Evolutionary conservation across 805 yeast genomes (phyloP).

Genomic region (Alloascoidea africana): DNA sequence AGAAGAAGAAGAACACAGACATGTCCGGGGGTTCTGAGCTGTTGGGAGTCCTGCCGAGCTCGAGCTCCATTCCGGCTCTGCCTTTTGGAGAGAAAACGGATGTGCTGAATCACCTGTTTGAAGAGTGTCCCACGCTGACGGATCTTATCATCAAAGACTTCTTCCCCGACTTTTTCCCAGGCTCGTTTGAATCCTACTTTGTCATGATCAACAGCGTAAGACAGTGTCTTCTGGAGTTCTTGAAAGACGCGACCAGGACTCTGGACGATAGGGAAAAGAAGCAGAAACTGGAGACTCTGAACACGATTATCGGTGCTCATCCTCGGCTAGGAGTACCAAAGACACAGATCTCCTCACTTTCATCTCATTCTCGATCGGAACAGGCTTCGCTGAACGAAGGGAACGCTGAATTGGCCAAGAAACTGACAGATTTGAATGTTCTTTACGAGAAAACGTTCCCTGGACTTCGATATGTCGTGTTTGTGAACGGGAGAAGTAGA

Average conservation of each 20-base stretch:
- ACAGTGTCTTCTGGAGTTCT: slow-evolving; percentile 20
- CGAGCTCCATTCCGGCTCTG: slow-evolving; percentile 6
- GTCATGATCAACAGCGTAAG: slow-evolving; percentile 33
- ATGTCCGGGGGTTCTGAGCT: too few relatives aligned
- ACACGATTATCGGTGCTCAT: slow-evolving; percentile 72
- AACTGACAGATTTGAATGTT: slow-evolving; percentile 37
- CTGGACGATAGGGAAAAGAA: slow-evolving; percentile 8
- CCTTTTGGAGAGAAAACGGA: slow-evolving; percentile 16
- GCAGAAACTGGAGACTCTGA: slow-evolving; percentile 13
- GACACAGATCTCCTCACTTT: slow-evolving; percentile 23
- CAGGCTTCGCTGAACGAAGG: slow-evolving; percentile 46
- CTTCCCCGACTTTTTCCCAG: slow-evolving; percentile 7
- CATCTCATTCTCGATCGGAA: slow-evolving; percentile 53
- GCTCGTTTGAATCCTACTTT: slow-evolving; percentile 9
- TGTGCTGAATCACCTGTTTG: slow-evolving; percentile 44
- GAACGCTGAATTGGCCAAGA: slow-evolving; percentile 31
- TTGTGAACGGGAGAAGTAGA: slow-evolving; percentile 74
- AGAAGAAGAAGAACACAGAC: too few relatives aligned
- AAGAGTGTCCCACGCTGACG: slow-evolving; percentile 39
- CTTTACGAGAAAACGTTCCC: slow-evolving; percentile 49
- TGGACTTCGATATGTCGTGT: slow-evolving; percentile 73
- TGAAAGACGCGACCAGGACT: slow-evolving; percentile 12
- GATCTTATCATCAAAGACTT: slow-evolving; percentile 18
- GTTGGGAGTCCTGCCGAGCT: slow-evolving; percentile 7
- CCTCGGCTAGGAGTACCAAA: slow-evolving; percentile 66